Base-by-base conservation (phyloP, 2,329 filamentous ascomycete genomes). In the Verticillium dahliae region DNA sequence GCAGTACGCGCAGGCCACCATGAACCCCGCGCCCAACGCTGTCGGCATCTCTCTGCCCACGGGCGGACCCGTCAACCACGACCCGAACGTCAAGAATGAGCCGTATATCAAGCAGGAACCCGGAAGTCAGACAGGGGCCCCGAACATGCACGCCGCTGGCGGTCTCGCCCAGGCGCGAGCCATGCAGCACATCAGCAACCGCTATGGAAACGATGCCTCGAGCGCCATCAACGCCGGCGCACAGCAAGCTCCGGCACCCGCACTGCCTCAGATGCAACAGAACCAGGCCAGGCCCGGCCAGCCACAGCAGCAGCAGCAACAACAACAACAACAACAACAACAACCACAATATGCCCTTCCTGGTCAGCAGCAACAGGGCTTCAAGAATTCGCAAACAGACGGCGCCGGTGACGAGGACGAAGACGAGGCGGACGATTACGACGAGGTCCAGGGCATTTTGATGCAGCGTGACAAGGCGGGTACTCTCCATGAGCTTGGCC, bases 171-270 rank as follows among this genome's bases (percentile, higher is more conserved):
- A 81, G 6, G 78, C 79, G 59, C 79, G 86, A 61, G 85, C 86
- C 1, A 80, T 81, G 27, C 78, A 81, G 64, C 81, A 86, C 64
- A 73, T 89, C 3, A 80, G 85, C 61, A 78, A 77, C 56, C 80
- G 85, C 65, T 91, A 85, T 68, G 88, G 88, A 4, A 76, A 80
- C 22, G 79, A 85, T 60, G 88, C 87, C n/a, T 83, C 82, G 37
- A 85, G 84, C 15, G 89, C 86, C 6, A 88, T 90, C 68, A 85
- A 82, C 62, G 60, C 54, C 6, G 45, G 45, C 45, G 45, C 45
- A 6, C 45, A 50, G 13, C 84, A 83, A 65, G 62, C 65, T 22
- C 69, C 67, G 50, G 66, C 67, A 22, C 74, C 73, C 18, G 66
- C 73, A 13, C 72, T 73, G 10, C 67, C 71, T 56, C 68, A 72